phyloP scores from a whole-genome alignment of 768 basidiomycete genomes.

The Sarcodon sp. region DNA sequence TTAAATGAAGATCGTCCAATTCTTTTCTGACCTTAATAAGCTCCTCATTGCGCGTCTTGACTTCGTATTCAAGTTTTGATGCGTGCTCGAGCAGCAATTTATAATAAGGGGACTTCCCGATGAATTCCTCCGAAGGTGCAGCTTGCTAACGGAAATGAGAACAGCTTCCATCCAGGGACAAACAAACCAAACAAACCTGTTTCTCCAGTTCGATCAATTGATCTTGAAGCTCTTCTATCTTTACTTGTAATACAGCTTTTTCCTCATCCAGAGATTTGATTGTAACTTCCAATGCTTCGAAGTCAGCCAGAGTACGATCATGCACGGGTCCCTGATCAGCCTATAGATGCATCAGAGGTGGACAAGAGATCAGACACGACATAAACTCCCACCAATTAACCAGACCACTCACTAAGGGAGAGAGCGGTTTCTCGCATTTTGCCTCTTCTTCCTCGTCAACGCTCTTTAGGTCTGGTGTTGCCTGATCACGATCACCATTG shows the following conservation, averaged over 20 bases:
- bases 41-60: slow-evolving; percentile 26
- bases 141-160: slow-evolving; percentile 8
- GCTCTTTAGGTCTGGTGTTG: not conserved
- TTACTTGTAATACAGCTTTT: not conserved
- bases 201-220: not conserved
- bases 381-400: slow-evolving; percentile 54
- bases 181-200: not conserved
- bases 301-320: not conserved
- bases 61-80: slow-evolving; percentile 29
- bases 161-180: not conserved
- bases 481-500: slow-evolving; percentile 1
- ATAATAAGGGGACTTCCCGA: slow-evolving; percentile 39
- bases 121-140: slow-evolving; percentile 27
- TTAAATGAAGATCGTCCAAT: slow-evolving; percentile 22
- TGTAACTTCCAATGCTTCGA: not conserved
- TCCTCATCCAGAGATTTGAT: not conserved
- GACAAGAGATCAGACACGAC: slow-evolving; percentile 23
- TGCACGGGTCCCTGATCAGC: slow-evolving; percentile 8
- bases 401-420: slow-evolving; percentile 64
- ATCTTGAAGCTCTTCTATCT: not conserved
- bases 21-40: slow-evolving; percentile 29
- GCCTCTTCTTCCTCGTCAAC: slow-evolving; percentile 11
- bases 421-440: slow-evolving; percentile 37
- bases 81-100: slow-evolving; percentile 43
- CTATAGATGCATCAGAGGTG: slow-evolving; percentile 36